phyloP scores from a whole-genome alignment of 75 land plant species.

The Adiantum capillusveneris region DNA sequence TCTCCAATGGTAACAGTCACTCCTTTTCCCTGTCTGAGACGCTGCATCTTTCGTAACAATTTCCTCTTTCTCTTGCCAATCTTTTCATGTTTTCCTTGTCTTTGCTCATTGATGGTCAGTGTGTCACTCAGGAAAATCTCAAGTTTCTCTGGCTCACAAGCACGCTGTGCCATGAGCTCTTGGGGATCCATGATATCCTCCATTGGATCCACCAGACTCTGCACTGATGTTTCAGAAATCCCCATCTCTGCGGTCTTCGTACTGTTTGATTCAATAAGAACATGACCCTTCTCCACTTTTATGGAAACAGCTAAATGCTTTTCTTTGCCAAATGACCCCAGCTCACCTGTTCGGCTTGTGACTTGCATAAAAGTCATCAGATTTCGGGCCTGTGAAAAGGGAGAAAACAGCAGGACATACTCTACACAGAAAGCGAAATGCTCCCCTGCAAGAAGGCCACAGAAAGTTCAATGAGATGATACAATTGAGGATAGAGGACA shows the following conservation, averaged over 20 bases:
- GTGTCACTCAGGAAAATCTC: background rate
- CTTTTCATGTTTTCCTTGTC: background rate
- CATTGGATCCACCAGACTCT: too few species aligned
- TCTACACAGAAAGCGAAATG: conserved; percentile 36
- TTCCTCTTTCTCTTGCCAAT: conserved; percentile 9
- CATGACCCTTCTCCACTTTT: conserved; percentile 3
- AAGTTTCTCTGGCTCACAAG: background rate
- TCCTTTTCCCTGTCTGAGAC: conserved; percentile 9
- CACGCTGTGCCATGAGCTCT: background rate
- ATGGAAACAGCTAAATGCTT: background rate
- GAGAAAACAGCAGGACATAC: conserved; percentile 29
- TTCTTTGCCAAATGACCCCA: background rate
- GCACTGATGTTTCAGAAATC: too few species aligned
- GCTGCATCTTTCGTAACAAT: conserved; percentile 7
- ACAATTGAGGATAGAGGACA: too few species aligned
- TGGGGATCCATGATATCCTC: background rate
- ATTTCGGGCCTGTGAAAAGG: conserved; percentile 8
- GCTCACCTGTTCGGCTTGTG: background rate
- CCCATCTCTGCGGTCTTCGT: background rate
- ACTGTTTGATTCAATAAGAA: background rate
- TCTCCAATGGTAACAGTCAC: conserved; percentile 25
- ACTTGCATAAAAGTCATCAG: conserved; percentile 29
- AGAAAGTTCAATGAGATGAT: too few species aligned
- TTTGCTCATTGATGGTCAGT: background rate
- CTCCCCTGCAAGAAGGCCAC: conserved; percentile 27